phyloP scores from a whole-genome alignment of 1,284 basidiomycete genomes.

The Prillingera fragicola region DNA sequence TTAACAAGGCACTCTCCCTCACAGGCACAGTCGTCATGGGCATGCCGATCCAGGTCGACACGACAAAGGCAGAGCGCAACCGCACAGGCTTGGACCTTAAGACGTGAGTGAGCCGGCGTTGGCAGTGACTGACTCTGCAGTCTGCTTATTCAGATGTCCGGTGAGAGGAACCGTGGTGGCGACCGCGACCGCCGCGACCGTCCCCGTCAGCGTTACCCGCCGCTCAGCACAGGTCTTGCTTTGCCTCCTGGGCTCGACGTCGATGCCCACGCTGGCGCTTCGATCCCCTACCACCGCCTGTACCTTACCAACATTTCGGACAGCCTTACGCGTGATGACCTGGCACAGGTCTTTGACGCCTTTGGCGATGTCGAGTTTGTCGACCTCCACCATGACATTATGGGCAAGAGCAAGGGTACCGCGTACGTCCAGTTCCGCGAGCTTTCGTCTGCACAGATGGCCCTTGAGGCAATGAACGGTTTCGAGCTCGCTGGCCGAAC shows the following conservation, averaged over 20 bases:
- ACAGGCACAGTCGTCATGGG: constrained; percentile 95
- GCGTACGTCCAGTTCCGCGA: constrained; percentile 96
- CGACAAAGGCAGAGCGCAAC: constrained; percentile 93
- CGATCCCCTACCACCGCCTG: constrained; percentile 61
- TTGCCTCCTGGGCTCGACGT: constrained; percentile 41
- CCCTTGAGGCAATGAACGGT: constrained; percentile 95
- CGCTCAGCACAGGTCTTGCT: constrained; percentile 27
- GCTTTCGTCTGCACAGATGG: constrained; percentile 87
- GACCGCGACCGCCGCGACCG: constrained; percentile 10
- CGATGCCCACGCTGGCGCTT: constrained; percentile 45
- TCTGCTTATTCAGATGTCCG: not conserved
- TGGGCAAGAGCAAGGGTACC: constrained; percentile 68
- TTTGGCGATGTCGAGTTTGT: constrained; percentile 98
- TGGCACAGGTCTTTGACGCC: constrained; percentile 96
- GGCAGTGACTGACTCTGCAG: not conserved
- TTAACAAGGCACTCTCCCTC: constrained; percentile 74
- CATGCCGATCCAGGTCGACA: constrained; percentile 90
- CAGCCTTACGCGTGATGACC: constrained; percentile 90
- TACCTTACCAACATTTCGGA: constrained; percentile 96
- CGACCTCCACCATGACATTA: constrained; percentile 81
- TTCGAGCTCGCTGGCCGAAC: constrained; percentile 93
- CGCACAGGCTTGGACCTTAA: constrained; percentile 51
- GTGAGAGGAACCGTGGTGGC: constrained; percentile 3
- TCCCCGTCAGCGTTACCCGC: constrained; percentile 28
- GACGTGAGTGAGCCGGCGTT: not conserved